phyloP scores from a whole-genome alignment of 2,329 filamentous ascomycete species.

The Aspergillus hiratsukae region DNA sequence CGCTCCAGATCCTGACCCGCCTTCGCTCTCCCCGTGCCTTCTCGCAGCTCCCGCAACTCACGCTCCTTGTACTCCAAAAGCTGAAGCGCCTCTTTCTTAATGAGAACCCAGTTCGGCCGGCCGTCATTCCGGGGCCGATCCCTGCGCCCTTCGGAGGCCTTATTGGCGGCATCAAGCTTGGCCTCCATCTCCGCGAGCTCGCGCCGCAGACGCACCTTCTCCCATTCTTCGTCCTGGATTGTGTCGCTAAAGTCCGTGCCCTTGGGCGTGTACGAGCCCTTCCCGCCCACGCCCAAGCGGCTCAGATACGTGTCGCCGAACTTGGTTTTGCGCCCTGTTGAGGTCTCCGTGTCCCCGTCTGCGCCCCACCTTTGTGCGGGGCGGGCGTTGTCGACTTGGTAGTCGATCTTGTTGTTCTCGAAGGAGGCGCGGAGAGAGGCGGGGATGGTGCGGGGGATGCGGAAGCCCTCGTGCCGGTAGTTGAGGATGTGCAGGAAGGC shows the following conservation, averaged over 20 bases:
- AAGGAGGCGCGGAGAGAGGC: constrained; percentile 88
- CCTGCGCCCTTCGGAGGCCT: constrained; percentile 61
- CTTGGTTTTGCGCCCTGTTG: constrained; percentile 87
- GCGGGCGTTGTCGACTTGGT: constrained; percentile 76
- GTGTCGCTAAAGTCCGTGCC: constrained; percentile 88
- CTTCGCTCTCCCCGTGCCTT: constrained; percentile 51
- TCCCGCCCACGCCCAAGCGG: constrained; percentile 70
- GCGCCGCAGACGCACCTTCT: constrained; percentile 91
- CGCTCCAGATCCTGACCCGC: constrained; percentile 70
- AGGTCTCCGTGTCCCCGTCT: constrained; percentile 72
- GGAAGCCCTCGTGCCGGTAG: constrained; percentile 89
- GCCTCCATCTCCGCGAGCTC: constrained; percentile 84
- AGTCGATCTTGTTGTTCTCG: constrained; percentile 94
- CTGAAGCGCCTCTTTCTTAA: constrained; percentile 92
- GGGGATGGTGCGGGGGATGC: constrained; percentile 86
- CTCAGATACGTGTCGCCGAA: constrained; percentile 97
- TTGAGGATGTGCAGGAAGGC: constrained; percentile 97
- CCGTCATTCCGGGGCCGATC: constrained; percentile 56
- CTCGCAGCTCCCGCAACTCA: constrained; percentile 68
- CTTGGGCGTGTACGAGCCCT: constrained; percentile 71
- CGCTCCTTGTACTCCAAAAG: constrained; percentile 88
- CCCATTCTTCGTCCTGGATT: constrained; percentile 88
- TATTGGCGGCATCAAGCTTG: constrained; percentile 79
- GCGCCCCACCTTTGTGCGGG: constrained; percentile 73
- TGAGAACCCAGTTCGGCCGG: constrained; percentile 78